Evolutionary conservation across 1,139 yeast species (phyloP).

Genomic region (Pichia sp.): DNA sequence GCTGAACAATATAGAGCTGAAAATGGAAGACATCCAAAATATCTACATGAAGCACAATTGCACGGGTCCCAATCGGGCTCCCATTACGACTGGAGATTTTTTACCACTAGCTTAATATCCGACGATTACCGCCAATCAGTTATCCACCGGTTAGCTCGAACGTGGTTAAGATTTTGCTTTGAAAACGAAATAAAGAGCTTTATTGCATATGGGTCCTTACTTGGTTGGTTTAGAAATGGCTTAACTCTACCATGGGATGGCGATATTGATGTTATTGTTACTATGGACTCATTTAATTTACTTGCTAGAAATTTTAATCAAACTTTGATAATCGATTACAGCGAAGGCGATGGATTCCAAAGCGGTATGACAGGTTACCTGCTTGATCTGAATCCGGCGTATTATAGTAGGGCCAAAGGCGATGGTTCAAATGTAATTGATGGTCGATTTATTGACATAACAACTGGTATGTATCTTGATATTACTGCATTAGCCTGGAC

Average conservation of each 20-base stretch:
- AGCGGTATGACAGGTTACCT: conserved; percentile 40
- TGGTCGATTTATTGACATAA: conserved; percentile 51
- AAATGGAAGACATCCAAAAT: conserved; percentile 22
- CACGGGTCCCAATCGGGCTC: conserved; percentile 24
- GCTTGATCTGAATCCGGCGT: conserved; percentile 42
- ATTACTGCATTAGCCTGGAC: conserved; percentile 43
- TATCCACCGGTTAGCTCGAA: conserved; percentile 41
- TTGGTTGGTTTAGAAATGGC: conserved; percentile 60
- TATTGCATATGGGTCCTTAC: conserved; percentile 54
- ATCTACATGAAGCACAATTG: conserved; percentile 32
- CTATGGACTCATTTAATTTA: conserved; percentile 35
- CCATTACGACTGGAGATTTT: conserved; percentile 41
- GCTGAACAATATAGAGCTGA: conserved; percentile 16
- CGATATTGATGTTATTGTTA: conserved; percentile 52
- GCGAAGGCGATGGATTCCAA: conserved; percentile 24
- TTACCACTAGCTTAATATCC: conserved; percentile 17
- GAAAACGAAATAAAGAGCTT: conserved; percentile 40
- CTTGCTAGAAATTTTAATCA: conserved; percentile 40
- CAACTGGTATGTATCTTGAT: conserved; percentile 52
- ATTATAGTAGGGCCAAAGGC: conserved; percentile 30
- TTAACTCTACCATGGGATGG: conserved; percentile 56
- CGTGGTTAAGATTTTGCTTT: conserved; percentile 48
- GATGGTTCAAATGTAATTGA: conserved; percentile 48
- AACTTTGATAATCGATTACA: conserved; percentile 40
- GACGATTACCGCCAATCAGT: conserved; percentile 34